Conservation (phyloP, 352 stramenopile genomes). For the Halophytophthora batemanensis region DNA sequence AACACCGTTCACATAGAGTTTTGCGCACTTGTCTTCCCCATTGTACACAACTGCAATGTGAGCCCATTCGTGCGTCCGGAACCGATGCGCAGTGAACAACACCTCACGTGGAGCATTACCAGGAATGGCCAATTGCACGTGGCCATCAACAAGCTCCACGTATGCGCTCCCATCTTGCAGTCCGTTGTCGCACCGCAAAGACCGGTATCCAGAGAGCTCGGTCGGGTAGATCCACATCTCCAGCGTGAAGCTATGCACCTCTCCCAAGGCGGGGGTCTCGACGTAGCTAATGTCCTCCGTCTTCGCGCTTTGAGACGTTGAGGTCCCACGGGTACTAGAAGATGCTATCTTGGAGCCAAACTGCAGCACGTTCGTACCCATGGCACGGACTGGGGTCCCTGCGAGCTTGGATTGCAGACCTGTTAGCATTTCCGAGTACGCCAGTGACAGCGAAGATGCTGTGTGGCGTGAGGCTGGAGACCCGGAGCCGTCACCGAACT, state of each 20-base stretch:
- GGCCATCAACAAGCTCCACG: slow-evolving; percentile 63
- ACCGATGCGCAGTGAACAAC: slow-evolving; percentile 50
- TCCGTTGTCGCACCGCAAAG: slow-evolving; percentile 73
- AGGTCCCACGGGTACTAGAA: slow-evolving; percentile 11
- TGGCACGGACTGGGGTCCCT: slow-evolving; percentile 11
- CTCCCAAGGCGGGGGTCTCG: slow-evolving; percentile 58
- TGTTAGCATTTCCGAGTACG: slow-evolving; percentile 72
- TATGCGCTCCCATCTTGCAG: slow-evolving; percentile 67
- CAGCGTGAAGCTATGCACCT: slow-evolving; percentile 65
- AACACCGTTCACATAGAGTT: slow-evolving; percentile 59
- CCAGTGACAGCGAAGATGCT: slow-evolving; percentile 66
- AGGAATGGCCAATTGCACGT: slow-evolving; percentile 67
- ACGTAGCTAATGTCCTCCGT: slow-evolving; percentile 60
- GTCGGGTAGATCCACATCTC: slow-evolving; percentile 80
- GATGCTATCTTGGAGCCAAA: slow-evolving; percentile 44
- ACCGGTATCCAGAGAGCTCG: slow-evolving; percentile 58
- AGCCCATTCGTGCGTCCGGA: slow-evolving; percentile 65
- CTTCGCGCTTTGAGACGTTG: slow-evolving; percentile 29
- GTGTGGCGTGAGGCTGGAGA: slow-evolving; percentile 44
- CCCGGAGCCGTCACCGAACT: slow-evolving; percentile 9
- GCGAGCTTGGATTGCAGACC: slow-evolving; percentile 62
- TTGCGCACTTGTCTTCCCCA: slow-evolving; percentile 14
- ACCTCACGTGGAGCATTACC: slow-evolving; percentile 71
- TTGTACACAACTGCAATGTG: slow-evolving; percentile 67
- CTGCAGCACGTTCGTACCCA: slow-evolving; percentile 53